Evolutionary conservation across 1,284 basidiomycete genomes (phyloP), one percentile per base, ranked within the genome.

Genomic region (Cryptococcus sp.): DNA sequence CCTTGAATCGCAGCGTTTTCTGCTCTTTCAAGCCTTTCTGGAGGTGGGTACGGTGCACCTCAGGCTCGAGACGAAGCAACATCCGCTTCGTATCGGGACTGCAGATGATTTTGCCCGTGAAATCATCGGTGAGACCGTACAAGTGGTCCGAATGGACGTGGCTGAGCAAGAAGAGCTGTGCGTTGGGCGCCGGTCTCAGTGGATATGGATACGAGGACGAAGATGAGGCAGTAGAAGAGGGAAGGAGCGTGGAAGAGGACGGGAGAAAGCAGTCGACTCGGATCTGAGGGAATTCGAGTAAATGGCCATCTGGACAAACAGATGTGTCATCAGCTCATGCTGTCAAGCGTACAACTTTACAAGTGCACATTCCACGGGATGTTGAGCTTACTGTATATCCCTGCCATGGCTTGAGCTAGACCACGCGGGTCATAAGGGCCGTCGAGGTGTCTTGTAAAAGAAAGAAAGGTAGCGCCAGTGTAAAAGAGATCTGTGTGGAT

Each of bases 91-190:
- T 86, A 73, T 91, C 89, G 11, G 80, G 75, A 0, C 90, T 90
- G 75, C 91, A 93, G 51, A 90, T 75, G 13, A 93, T 84, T 3
- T 79, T 82, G 15, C 76, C 75, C 0, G 70, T 73, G 50, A 74
- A 76, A 6, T 61, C 31, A 25, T 65, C 54, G 6, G 59, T 55
- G 11, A 78, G 63, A 2, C 78, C 78, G 3, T 60, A 23, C 2
- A 77, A 62, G 71, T 93, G 91, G 75, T 93, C 91, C 0, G 90
- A 83, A 76, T 94, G 91, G 0, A 90, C 88, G 71, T 93, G 91
- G 0, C 88, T 86, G 54, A 94, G 83, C 8, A 93, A 83, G 73
- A 89, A 85, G 6, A 92, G 81, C 5, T 82, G 82, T 0, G 88
- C 86, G 10, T 80, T 69, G 25, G 80, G 80, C 48, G 76, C 73